Base-by-base conservation (phyloP, 768 basidiomycete genomes). In the Suillus weaverae region DNA sequence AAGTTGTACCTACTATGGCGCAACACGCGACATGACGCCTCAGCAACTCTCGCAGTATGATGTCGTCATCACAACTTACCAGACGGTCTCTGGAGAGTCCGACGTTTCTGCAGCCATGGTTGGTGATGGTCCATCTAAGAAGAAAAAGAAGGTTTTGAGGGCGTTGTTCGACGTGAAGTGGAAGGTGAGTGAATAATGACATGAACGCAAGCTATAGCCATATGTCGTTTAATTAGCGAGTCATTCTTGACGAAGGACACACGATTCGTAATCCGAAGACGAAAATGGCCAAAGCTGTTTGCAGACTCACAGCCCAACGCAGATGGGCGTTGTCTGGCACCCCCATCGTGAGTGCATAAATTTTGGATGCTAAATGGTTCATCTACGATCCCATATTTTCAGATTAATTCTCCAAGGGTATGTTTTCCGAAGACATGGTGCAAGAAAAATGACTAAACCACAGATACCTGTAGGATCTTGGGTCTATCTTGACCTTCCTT, bases 221-320 rank as follows among this genome's bases (percentile, higher is more conserved):
- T 38, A 22, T n/a, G 7, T 8, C 1, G 30, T 64, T 16, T 9
- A 18, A 13, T 20, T 64, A 91, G 88, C 82, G 95, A 64, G 74
- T 96, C 48, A 86, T 97, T 26, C 79, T 96, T 5, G 95, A 97
- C 68, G 95, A 97, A 77, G 95, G 93, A 0, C 95, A 97, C 71
- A 88, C 73, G 32, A 89, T 97, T 67, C 87, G 94, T 60, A 97
- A 97, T 73, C 85, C 91, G 3, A 90, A 84, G 74, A 94, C 95
- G 0, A 93, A 95, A 79, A 92, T 91, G 85, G 83, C 92, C 10
- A 80, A 83, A 69, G 89, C 91, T 0, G 86, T 88, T 2, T 87
- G 81, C 64, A 85, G 74, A 20, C 78, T 94, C 30, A 76, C 77
- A 20, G 90, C 89, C 0, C 84, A 94, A 68, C 85, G 89, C 65